Conservation (phyloP, 1,284 basidiomycete species). For the Fomes fomentarius region DNA sequence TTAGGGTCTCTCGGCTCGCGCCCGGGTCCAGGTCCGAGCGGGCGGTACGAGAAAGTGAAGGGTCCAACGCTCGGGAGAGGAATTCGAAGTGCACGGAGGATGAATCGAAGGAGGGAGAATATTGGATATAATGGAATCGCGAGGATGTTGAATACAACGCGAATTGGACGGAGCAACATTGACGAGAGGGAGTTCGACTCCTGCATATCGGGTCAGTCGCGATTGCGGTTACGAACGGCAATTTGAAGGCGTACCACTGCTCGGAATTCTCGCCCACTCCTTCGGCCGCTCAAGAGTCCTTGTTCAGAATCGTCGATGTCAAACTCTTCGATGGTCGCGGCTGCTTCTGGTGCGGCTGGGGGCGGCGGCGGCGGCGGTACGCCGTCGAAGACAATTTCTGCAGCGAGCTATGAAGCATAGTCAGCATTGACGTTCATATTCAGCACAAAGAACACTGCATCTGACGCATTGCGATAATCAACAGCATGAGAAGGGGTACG, state of each 20-base stretch:
- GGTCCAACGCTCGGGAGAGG: slow-evolving; percentile 35
- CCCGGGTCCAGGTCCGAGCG: slow-evolving; percentile 34
- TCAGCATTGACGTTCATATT: neutral
- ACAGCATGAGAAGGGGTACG: too few species aligned
- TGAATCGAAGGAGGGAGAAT: slow-evolving; percentile 33
- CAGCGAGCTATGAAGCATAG: slow-evolving; percentile 48
- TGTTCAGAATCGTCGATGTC: slow-evolving; percentile 60
- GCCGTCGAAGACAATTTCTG: slow-evolving; percentile 60
- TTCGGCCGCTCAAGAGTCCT: slow-evolving; percentile 29
- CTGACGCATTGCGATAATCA: too few species aligned
- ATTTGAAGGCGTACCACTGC: slow-evolving; percentile 22
- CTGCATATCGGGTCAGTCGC: neutral
- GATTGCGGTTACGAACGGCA: neutral
- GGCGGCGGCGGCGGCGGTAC: slow-evolving; percentile 31
- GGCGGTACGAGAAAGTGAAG: slow-evolving; percentile 41
- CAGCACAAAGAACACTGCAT: too few species aligned
- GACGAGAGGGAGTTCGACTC: slow-evolving; percentile 17
- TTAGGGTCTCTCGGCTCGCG: slow-evolving; percentile 41
- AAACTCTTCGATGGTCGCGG: slow-evolving; percentile 40
- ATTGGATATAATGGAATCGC: slow-evolving; percentile 37
- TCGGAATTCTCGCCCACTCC: slow-evolving; percentile 26
- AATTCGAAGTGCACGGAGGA: slow-evolving; percentile 39
- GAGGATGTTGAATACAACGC: slow-evolving; percentile 35
- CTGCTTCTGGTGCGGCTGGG: slow-evolving; percentile 7
- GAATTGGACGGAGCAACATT: slow-evolving; percentile 28